Conservation (phyloP, 768 basidiomycete species). For the Xerocomellus intermedius region DNA sequence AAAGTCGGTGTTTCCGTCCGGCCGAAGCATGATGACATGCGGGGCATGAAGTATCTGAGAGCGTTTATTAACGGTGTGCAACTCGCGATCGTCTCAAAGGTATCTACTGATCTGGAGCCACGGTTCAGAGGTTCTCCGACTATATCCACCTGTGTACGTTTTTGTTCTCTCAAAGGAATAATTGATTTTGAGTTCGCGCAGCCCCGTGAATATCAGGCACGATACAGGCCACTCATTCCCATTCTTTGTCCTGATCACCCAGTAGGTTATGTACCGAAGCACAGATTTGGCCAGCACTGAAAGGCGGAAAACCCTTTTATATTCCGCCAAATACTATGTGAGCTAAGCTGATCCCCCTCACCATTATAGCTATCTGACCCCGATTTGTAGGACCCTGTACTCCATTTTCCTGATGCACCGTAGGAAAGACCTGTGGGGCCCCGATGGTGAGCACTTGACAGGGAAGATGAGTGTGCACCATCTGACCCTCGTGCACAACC, state of each 20-base stretch:
- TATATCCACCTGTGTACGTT: conserved; percentile 32
- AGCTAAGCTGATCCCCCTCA: neutral
- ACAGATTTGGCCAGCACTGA: conserved; percentile 18
- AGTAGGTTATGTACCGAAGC: conserved; percentile 15
- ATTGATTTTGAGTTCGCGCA: conserved; percentile 9
- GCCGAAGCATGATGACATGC: conserved; percentile 56
- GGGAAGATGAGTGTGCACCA: neutral
- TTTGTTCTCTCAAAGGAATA: neutral
- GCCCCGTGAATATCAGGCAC: conserved; percentile 25
- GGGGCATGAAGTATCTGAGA: conserved; percentile 60
- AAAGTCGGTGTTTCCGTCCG: conserved; percentile 48
- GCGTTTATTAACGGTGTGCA: conserved; percentile 62
- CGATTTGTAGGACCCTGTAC: conserved; percentile 9
- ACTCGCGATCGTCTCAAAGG: neutral
- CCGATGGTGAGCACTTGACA: conserved; percentile 28
- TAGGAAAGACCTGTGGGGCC: conserved; percentile 39
- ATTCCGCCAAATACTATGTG: conserved; percentile 43
- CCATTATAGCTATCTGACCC: neutral
- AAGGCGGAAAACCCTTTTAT: conserved; percentile 47
- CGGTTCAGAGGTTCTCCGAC: conserved; percentile 30
- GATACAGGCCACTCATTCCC: neutral
- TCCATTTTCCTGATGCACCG: conserved; percentile 37
- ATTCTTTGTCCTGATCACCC: neutral
- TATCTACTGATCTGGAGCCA: neutral
- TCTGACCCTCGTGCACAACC: neutral